Percentiles rank a stretch among this genome's conserved stretches.
These are phyloP conservation scores for Vitis rupestris DNA, from an alignment of 164 flowering plant genomes.

Conservation along the genomic window DNA sequence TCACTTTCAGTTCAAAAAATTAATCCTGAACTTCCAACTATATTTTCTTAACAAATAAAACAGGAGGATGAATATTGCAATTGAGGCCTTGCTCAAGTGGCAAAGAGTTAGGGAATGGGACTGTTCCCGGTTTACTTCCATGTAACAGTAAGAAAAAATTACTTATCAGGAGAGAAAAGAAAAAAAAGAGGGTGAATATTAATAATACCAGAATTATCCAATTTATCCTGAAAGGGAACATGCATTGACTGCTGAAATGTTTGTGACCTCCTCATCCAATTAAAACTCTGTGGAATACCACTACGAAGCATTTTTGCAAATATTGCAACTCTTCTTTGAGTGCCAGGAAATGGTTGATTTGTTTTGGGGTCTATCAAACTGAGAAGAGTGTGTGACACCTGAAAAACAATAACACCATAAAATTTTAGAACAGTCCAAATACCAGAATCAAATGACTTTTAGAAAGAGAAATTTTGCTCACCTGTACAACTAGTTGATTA, in stretches of 20 bases:
- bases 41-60: no score
- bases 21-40: no score
- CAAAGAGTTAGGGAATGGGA: no score
- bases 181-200: not conserved
- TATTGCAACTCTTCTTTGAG: slow-evolving; percentile 59
- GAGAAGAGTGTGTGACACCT: slow-evolving; percentile 96
- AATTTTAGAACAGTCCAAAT: slow-evolving; percentile 15
- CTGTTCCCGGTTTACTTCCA: no score
- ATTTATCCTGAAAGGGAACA: slow-evolving; percentile 24
- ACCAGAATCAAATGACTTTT: not conserved
- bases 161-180: not conserved
- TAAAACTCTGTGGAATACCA: slow-evolving; percentile 65
- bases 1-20: not conserved
- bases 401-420: slow-evolving; percentile 17
- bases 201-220: slow-evolving; percentile 43
- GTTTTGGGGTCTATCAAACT: slow-evolving; percentile 76
- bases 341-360: slow-evolving; percentile 60
- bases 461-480: slow-evolving; percentile 28
- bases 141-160: not conserved
- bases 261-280: slow-evolving; percentile 47
- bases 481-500: slow-evolving; percentile 96
- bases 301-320: slow-evolving; percentile 84
- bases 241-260: slow-evolving; percentile 23
- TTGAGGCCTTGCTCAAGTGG: no score
- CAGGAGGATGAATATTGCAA: no score